phyloP scores from a whole-genome alignment of 169 alveolate species.

The Eimeria necatrix region DNA sequence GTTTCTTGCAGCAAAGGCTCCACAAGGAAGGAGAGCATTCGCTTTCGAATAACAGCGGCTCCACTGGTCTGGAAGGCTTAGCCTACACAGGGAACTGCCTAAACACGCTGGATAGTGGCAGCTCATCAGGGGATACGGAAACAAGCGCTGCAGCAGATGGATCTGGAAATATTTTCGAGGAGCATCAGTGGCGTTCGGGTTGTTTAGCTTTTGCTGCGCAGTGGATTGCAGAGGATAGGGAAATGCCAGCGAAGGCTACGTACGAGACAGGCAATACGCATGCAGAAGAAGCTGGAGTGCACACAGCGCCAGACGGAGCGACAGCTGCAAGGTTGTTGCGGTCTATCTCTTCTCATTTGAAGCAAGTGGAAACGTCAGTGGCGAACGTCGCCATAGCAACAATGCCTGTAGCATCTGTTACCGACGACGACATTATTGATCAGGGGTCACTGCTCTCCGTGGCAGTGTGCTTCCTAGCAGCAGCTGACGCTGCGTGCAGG shows the following conservation, averaged over 20 bases:
- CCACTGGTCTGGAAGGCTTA: neutral
- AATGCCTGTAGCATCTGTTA: conserved; percentile 31
- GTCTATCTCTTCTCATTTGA: conserved; percentile 22
- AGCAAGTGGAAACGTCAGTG: neutral
- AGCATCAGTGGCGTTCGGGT: neutral
- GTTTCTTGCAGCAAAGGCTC: conserved; percentile 8
- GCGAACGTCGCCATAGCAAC: conserved; percentile 5
- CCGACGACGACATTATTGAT: neutral
- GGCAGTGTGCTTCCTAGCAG: conserved; percentile 47
- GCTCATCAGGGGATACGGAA: neutral
- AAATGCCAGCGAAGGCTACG: neutral
- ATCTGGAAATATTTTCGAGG: neutral
- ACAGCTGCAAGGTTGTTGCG: conserved; percentile 35
- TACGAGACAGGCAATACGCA: conserved; percentile 2
- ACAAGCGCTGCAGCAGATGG: neutral
- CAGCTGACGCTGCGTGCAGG: conserved; percentile 56
- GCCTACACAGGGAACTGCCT: conserved; percentile 12
- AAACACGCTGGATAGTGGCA: neutral
- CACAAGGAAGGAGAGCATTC: neutral
- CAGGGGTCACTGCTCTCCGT: conserved; percentile 15
- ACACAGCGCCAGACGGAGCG: conserved; percentile 5
- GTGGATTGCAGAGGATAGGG: conserved; percentile 24
- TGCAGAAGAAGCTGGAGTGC: conserved; percentile 3
- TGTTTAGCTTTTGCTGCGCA: conserved; percentile 35
- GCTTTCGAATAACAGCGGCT: conserved; percentile 2